phyloP scores from a whole-genome alignment of 106 monocot species.

The Cymbidium sinense region DNA sequence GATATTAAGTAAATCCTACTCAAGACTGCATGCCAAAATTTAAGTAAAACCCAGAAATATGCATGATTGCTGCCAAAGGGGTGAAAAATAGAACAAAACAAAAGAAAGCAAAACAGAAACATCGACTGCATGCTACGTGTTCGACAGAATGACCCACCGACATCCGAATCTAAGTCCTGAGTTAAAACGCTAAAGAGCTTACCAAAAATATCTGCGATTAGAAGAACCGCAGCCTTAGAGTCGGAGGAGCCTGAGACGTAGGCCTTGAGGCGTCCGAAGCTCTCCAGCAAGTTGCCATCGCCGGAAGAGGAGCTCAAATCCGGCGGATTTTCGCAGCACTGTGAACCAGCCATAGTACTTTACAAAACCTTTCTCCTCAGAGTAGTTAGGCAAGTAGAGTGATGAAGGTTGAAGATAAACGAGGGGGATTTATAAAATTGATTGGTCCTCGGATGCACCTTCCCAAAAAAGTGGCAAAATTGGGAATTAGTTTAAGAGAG shows the following conservation, averaged over 20 bases:
- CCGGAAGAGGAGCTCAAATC: slow-evolving; percentile 13
- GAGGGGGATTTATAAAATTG: too few species aligned
- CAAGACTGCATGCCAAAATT: too few species aligned
- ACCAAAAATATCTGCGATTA: slow-evolving; percentile 52
- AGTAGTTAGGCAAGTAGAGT: too few species aligned
- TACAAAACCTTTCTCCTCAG: background rate
- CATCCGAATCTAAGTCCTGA: background rate
- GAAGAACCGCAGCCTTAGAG: slow-evolving; percentile 39
- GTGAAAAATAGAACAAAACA: background rate
- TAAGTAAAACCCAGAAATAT: too few species aligned
- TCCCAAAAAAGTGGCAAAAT: too few species aligned
- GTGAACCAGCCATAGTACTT: slow-evolving; percentile 20
- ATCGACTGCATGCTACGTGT: background rate
- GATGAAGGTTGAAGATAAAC: too few species aligned
- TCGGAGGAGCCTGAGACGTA: slow-evolving; percentile 40
- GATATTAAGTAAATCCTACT: background rate
- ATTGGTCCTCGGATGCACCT: too few species aligned
- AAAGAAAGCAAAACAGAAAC: background rate
- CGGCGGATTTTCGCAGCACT: slow-evolving; percentile 40
- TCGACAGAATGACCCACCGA: background rate
- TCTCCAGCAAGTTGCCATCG: slow-evolving; percentile 32
- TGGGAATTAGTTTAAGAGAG: too few species aligned
- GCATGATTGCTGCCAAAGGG: too few species aligned
- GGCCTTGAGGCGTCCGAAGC: slow-evolving; percentile 49
- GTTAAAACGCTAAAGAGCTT: background rate